phyloP scores from a whole-genome alignment of 1,139 yeast genomes.

The Suhomyces choctaworum region DNA sequence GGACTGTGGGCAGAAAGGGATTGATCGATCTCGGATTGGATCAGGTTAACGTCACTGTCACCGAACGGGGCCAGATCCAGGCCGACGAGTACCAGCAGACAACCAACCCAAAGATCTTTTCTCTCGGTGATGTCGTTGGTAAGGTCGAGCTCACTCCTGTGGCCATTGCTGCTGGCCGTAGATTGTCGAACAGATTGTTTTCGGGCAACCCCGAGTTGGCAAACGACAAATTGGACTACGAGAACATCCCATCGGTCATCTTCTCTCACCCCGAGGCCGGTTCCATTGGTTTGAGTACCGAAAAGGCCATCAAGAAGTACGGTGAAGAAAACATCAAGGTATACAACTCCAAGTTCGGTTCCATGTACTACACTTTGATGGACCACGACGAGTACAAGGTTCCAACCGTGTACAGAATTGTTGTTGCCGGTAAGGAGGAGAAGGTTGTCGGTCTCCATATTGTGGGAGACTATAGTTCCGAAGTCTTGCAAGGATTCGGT shows the following conservation, averaged over 20 bases:
- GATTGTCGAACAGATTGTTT: slow-evolving; percentile 83
- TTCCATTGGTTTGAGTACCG: slow-evolving; percentile 81
- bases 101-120: slow-evolving; percentile 65
- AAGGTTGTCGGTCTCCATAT: slow-evolving; percentile 94
- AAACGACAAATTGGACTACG: slow-evolving; percentile 74
- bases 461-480: slow-evolving; percentile 88
- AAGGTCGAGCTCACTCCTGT: slow-evolving; percentile 94
- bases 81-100: slow-evolving; percentile 91
- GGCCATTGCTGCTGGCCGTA: slow-evolving; percentile 98
- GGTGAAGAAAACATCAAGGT: slow-evolving; percentile 81
- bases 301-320: slow-evolving; percentile 70
- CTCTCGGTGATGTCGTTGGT: slow-evolving; percentile 93
- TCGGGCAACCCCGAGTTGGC: slow-evolving; percentile 70
- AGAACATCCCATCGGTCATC: slow-evolving; percentile 84
- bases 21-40: slow-evolving; percentile 74
- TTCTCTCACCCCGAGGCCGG: slow-evolving; percentile 99
- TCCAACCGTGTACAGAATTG: slow-evolving; percentile 83
- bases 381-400: slow-evolving; percentile 65
- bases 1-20: slow-evolving; percentile 94
- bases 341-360: slow-evolving; percentile 78
- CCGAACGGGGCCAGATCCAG: slow-evolving; percentile 57
- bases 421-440: slow-evolving; percentile 78
- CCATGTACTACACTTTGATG: slow-evolving; percentile 92
- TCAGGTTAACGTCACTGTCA: slow-evolving; percentile 65
- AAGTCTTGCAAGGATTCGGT: slow-evolving; percentile 96